Evolutionary conservation across 352 stramenopile species (phyloP), one percentile per base, ranked within the genome.

Genomic region (Pythium scleroteichum): DNA sequence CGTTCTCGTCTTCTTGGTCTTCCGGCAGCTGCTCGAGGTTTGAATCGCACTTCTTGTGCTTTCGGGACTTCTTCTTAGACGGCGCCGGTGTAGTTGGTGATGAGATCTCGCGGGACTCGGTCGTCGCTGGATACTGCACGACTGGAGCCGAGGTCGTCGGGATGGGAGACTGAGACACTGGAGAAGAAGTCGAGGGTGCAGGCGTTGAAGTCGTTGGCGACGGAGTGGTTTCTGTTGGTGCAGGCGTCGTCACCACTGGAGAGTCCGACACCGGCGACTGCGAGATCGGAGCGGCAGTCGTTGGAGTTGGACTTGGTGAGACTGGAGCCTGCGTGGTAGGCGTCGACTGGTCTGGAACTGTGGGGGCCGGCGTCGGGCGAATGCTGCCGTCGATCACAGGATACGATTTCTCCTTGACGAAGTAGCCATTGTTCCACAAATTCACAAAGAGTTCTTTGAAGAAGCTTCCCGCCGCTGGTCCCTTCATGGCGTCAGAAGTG

Each of bases 351-450:
- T 22, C 26, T 41, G 40, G 40, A n/a, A 20, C 40, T 3, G 27
- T 45, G 24, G 42, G 52, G 9, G 19, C 9, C 12, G 16, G 16
- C 16, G 33, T 53, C 33, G 16, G 50, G 54, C 40, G 73, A 14
- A 49, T n/a, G 5, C 20, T 22, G 6, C 71, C 68, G 24, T 75
- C 75, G 47, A 87, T 87, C 27, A 41, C 24, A 16, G 68, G 27
- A 24, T 64, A 71, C 5, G 68, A 62, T 40, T 73, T 59, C 40
- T 85, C 68, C 10, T 73, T 64, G 19, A 90, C 79, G 19, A 88
- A 67, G n/a, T 76, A 72, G 3, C 82, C 82, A 26, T 92, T 78
- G 67, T 92, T 87, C 78, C 79, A 92, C 10, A 82, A 69, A 9
- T 44, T 64, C 59, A 72, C 62, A 60, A 92, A 92, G 19, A 71